phyloP scores from a whole-genome alignment of 768 basidiomycete genomes.

The Pseudohyphozyma bogoriensis region DNA sequence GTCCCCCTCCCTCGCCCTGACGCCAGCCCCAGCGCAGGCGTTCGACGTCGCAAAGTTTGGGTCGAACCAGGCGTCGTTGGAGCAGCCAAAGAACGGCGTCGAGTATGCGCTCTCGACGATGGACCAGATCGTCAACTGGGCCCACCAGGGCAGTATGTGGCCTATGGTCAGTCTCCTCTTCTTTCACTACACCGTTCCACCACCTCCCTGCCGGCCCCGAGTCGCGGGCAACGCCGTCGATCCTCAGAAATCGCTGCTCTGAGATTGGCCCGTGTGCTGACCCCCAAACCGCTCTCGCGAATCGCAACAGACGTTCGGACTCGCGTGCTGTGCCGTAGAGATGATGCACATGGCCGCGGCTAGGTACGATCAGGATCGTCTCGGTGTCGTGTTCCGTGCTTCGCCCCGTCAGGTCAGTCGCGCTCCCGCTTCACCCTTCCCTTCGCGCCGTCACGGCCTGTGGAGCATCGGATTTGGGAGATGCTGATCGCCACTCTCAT shows the following conservation, averaged over 20 bases:
- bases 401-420: constrained; percentile 57
- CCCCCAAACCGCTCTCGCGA: neutral
- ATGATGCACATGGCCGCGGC: constrained; percentile 99
- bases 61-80: constrained; percentile 42
- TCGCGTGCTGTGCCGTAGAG: constrained; percentile 98
- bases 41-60: constrained; percentile 24
- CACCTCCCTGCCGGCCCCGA: neutral
- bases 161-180: constrained; percentile 69
- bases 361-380: constrained; percentile 93
- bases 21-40: constrained; percentile 1
- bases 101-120: constrained; percentile 94
- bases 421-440: too few relatives aligned
- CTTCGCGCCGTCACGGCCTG: neutral
- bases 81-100: constrained; percentile 84
- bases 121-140: constrained; percentile 97
- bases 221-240: neutral
- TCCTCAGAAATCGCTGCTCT: neutral
- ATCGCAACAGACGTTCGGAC: constrained; percentile 47
- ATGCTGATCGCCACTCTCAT: neutral
- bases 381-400: constrained; percentile 98
- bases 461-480: neutral
- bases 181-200: neutral
- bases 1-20: neutral
- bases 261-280: neutral
- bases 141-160: constrained; percentile 96